Percentiles rank a stretch among this genome's conserved stretches.
Conservation (phyloP, 371 early-diverging fungal species). For the Entomophthora muscae region DNA sequence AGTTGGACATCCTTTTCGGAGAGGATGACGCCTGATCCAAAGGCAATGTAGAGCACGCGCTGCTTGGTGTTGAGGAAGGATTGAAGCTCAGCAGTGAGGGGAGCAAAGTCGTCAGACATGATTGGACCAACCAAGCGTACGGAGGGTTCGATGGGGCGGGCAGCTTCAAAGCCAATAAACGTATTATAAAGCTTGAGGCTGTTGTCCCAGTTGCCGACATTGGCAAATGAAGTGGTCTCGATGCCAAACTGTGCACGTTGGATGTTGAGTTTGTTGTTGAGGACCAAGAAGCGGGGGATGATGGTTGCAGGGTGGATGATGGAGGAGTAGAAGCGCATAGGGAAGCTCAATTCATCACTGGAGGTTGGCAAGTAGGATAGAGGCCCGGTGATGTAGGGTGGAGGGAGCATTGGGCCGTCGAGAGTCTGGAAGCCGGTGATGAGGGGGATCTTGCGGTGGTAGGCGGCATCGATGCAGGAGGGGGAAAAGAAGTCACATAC, state of each 20-base stretch:
- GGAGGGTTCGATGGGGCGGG: no score
- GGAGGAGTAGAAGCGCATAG: no score
- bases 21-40: no score
- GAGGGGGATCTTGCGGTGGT: neutral
- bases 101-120: no score
- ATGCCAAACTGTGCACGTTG: neutral
- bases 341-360: neutral
- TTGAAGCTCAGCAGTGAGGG: no score
- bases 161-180: no score
- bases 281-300: neutral
- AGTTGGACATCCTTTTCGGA: neutral
- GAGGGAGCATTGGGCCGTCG: neutral
- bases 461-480: constrained; percentile 9
- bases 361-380: neutral
- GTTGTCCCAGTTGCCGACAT: neutral
- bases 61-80: no score
- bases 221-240: neutral
- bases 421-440: constrained; percentile 5
- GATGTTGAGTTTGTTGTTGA: neutral
- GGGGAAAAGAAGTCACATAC: constrained; percentile 9
- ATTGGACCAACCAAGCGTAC: no score
- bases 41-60: no score
- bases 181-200: no score
- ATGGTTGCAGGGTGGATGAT: neutral
- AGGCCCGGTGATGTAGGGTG: no score